These are phyloP conservation scores for Phytophthora vignae DNA, from an alignment of 352 stramenopile genomes.

Conservation along the genomic window DNA sequence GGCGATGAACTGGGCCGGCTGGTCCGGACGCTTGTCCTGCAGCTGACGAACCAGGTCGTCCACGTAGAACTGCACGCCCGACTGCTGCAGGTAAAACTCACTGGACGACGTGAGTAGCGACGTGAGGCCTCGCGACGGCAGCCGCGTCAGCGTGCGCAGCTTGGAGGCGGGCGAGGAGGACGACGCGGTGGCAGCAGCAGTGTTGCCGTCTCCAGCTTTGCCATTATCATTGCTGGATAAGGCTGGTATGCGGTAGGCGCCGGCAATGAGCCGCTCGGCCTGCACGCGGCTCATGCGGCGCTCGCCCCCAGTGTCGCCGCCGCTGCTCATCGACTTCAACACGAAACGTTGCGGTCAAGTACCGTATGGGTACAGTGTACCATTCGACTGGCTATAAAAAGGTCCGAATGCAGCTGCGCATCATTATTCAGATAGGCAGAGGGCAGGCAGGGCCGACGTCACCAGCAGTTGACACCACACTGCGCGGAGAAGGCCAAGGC, in stretches of 20 bases:
- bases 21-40: conserved; percentile 54
- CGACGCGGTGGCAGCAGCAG: neutral
- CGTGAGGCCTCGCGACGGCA: conserved; percentile 29
- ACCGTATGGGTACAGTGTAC: neutral
- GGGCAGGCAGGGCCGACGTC: too few relatives aligned
- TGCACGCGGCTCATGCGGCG: conserved; percentile 48
- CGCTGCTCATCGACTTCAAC: conserved; percentile 11
- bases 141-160: conserved; percentile 22
- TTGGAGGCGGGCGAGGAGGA: conserved; percentile 6
- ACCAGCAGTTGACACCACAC: too few relatives aligned
- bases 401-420: neutral
- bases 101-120: conserved; percentile 23
- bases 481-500: neutral
- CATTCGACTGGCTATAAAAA: neutral
- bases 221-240: neutral
- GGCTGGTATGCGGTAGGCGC: conserved; percentile 44
- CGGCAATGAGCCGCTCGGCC: conserved; percentile 53
- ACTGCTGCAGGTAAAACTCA: conserved; percentile 63
- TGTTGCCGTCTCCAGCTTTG: neutral
- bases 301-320: neutral
- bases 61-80: conserved; percentile 61
- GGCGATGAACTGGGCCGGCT: conserved; percentile 47
- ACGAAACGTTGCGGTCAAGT: neutral
- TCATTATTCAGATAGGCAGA: neutral
- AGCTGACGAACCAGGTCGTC: conserved; percentile 65